These are phyloP conservation scores for Hemisphaericaspora subhashii DNA, from an alignment of 1,139 yeast genomes.

Conservation along the genomic window DNA sequence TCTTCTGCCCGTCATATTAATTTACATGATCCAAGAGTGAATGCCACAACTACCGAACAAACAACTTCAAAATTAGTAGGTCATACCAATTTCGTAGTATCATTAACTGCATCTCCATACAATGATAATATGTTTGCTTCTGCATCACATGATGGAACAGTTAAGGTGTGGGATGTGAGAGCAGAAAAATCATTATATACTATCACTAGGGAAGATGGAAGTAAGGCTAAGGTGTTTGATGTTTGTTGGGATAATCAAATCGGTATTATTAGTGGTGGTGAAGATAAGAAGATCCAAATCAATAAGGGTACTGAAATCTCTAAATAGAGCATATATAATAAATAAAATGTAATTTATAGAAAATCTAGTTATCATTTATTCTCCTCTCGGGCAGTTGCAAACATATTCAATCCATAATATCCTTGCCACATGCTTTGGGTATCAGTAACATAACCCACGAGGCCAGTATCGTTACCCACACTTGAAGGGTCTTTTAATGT, in stretches of 20 bases:
- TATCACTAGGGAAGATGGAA: conserved; percentile 64
- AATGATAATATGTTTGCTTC: conserved; percentile 81
- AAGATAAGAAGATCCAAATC: conserved; percentile 89
- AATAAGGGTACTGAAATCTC: conserved; percentile 55
- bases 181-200: conserved; percentile 84
- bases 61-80: conserved; percentile 71
- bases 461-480: conserved; percentile 26
- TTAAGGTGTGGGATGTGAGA: conserved; percentile 93
- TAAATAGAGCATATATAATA: conserved; percentile 18
- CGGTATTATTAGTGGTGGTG: conserved; percentile 92
- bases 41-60: conserved; percentile 37
- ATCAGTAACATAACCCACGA: conserved; percentile 61
- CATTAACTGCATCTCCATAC: conserved; percentile 70
- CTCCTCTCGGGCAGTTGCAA: conserved; percentile 34
- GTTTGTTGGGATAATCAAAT: conserved; percentile 80
- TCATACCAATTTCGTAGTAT: conserved; percentile 87
- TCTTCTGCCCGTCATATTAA: conserved; percentile 95
- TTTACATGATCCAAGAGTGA: conserved; percentile 81
- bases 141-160: conserved; percentile 94
- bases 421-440: conserved; percentile 72
- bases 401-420: conserved; percentile 63
- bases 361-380: conserved; percentile 13
- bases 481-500: conserved; percentile 10
- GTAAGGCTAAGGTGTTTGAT: conserved; percentile 70
- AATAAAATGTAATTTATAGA: conserved; percentile 5